Evolutionary conservation across 768 basidiomycete genomes (phyloP).

Genomic region (Kwoniella sp.): DNA sequence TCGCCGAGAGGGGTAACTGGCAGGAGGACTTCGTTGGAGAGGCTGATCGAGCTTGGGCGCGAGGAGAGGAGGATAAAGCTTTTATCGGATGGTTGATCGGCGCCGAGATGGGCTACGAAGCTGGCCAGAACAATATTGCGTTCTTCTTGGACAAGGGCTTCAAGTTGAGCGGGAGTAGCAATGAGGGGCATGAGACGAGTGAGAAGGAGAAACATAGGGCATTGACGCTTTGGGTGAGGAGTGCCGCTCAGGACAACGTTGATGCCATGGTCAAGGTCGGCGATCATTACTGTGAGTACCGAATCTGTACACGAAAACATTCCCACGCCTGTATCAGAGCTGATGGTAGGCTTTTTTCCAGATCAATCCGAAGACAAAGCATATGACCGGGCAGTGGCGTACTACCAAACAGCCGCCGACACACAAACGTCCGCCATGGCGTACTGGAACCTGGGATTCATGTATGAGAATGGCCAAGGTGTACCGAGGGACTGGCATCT

Average conservation of each 20-base stretch:
- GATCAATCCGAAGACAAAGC: constrained; percentile 54
- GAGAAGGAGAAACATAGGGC: constrained; percentile 60
- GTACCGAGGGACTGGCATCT: constrained; percentile 94
- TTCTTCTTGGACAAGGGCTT: constrained; percentile 88
- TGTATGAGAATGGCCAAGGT: constrained; percentile 96
- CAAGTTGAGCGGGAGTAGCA: constrained; percentile 2
- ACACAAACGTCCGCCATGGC: constrained; percentile 90
- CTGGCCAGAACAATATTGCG: constrained; percentile 93
- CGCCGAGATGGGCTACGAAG: constrained; percentile 86
- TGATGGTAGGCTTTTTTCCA: neutral
- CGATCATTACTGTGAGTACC: constrained; percentile 76
- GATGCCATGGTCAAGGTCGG: constrained; percentile 97
- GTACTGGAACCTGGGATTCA: constrained; percentile 98
- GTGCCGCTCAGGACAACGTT: constrained; percentile 90
- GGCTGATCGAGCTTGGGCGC: constrained; percentile 65
- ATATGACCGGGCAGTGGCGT: constrained; percentile 87
- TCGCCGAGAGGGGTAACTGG: constrained; percentile 83
- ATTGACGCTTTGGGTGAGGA: constrained; percentile 90
- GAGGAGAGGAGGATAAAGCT: constrained; percentile 76
- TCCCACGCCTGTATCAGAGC: neutral
- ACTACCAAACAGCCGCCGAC: constrained; percentile 91
- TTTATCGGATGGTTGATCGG: constrained; percentile 94
- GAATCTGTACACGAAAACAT: neutral
- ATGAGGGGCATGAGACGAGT: neutral
- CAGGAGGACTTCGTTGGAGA: constrained; percentile 81